A percentile compares a stretch with the other conserved stretches of the same genome.
Conservation (phyloP, 805 yeast genomes). For the Zygosaccharomyces bisporus region DNA sequence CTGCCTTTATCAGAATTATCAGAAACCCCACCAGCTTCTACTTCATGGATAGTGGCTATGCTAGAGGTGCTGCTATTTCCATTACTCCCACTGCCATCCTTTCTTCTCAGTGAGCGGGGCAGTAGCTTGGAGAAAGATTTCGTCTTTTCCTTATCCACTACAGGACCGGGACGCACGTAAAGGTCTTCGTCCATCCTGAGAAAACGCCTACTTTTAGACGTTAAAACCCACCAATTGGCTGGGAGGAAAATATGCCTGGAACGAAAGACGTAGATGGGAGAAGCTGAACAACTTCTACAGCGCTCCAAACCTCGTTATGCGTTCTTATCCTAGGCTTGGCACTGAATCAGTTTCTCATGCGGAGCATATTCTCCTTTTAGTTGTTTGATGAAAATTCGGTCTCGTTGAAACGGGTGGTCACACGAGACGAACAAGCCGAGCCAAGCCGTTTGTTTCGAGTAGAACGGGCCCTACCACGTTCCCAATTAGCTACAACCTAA, state of each 20-base stretch:
- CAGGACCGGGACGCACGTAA: constrained; percentile 14
- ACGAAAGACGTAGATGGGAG: not conserved
- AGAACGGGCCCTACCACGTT: not conserved
- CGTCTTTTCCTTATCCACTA: constrained; percentile 24
- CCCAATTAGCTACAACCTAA: not conserved
- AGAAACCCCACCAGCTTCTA: constrained; percentile 2
- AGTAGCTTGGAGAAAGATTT: constrained; percentile 27
- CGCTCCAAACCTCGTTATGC: not conserved
- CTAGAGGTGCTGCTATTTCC: constrained; percentile 13
- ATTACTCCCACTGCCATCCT: constrained; percentile 5
- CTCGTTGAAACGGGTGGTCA: not conserved
- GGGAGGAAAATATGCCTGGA: not conserved
- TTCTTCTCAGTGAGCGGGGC: constrained; percentile 16
- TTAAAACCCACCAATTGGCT: not conserved
- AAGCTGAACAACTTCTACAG: constrained; percentile 1
- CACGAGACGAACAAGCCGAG: not conserved
- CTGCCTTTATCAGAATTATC: constrained; percentile 4
- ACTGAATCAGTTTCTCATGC: constrained; percentile 1
- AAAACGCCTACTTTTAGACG: not conserved
- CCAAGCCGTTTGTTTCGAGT: not conserved
- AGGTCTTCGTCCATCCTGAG: constrained; percentile 14
- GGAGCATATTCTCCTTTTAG: constrained; percentile 7
- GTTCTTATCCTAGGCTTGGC: not conserved
- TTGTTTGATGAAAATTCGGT: constrained; percentile 1
- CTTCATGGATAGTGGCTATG: constrained; percentile 9